Evolutionary conservation across 2,329 filamentous ascomycete species (phyloP), one percentile per base, ranked within the genome.

Genomic region (Stachybotrys elegans): DNA sequence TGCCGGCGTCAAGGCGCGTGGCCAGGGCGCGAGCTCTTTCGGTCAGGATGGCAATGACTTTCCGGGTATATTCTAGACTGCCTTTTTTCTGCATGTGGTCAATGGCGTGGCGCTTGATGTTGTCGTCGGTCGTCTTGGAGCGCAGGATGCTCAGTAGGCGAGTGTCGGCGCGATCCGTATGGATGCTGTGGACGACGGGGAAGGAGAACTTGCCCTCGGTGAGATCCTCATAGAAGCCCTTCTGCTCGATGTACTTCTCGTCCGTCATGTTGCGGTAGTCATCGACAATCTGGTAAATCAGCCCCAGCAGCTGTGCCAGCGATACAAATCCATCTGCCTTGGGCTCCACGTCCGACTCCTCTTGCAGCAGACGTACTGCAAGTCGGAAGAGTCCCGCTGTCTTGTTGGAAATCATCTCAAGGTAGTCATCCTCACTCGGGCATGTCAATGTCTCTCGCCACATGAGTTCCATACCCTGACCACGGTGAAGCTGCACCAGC

Each of bases 191-290:
- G 56, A 95, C 93, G 53, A 95, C 83, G 27, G 88, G 88, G 60
- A 94, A 95, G 17, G 84, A 88, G 69, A 95, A 95, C 74, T 95
- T 95, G 46, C 90, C 90, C 68, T 95, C 90, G 3, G 88, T 94
- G 52, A 95, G 69, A 66, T 95, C 90, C 69, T 95, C 90, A 63
- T 86, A 92, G 49, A 93, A 76, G 19, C 90, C 90, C 69, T 95
- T 95, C 63, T 91, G 89, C 48, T 83, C 73, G 14, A 81, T 81
- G 70, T 94, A 94, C 54, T 78, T 71, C 11, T 67, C 68, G 20
- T 71, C 75, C 22, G 74, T 76, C 31, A 95, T 78, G 61, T 95
- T 95, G 60, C 87, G 79, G 68, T 94, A 93, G 73, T 95, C 90
- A 69, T 89, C 86, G 52, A 84, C 78, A 66, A 92, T 90, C 65